Percentiles rank a stretch among this genome's conserved stretches.
Conservation (phyloP, 345 rosid species). For the Syzygium grande region DNA sequence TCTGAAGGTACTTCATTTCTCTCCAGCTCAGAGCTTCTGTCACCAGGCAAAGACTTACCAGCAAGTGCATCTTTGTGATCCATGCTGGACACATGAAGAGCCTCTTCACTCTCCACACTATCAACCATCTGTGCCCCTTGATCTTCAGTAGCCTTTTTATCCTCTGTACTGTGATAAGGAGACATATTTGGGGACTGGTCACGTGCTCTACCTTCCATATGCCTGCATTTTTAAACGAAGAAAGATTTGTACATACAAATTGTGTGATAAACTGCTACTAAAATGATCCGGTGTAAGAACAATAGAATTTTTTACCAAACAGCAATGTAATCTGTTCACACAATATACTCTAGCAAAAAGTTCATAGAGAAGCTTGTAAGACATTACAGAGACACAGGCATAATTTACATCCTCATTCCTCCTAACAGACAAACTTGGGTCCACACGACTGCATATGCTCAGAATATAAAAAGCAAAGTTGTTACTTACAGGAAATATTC, state of each 20-base stretch:
- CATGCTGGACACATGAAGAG: conserved; percentile 42
- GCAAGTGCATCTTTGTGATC: conserved; percentile 43
- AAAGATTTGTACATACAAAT: neutral
- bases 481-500: neutral
- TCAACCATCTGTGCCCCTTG: conserved; percentile 47
- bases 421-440: neutral
- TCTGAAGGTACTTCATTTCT: conserved; percentile 25
- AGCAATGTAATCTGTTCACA: neutral
- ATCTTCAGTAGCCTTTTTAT: conserved; percentile 25
- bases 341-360: neutral
- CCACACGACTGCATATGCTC: neutral
- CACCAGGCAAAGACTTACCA: conserved; percentile 23
- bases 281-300: neutral
- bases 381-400: neutral
- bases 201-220: conserved; percentile 13
- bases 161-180: conserved; percentile 35
- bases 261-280: neutral
- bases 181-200: conserved; percentile 38
- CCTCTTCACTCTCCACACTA: conserved; percentile 50
- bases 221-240: conserved; percentile 12
- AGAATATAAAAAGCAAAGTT: neutral
- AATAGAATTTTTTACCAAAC: neutral
- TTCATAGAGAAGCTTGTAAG: neutral
- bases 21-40: conserved; percentile 42
- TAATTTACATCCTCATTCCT: neutral